A percentile compares a stretch with the other conserved stretches of the same genome.
Evolutionary conservation across 768 basidiomycete genomes (phyloP).

Genomic region (Chlorophyllum brunneum): DNA sequence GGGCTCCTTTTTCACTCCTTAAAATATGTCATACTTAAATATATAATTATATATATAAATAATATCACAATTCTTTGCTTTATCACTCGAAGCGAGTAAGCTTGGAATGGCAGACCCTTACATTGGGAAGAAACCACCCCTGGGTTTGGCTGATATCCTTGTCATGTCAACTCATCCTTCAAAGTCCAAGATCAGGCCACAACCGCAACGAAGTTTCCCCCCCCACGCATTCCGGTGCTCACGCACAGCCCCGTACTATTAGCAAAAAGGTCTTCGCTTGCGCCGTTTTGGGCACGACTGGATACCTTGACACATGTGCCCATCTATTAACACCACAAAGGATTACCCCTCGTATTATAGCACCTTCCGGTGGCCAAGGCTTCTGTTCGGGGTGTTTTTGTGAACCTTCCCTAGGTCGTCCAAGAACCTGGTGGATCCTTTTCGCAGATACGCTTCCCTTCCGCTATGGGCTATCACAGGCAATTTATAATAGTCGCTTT

Average conservation of each 20-base stretch:
- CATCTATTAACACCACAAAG: conserved; percentile 8
- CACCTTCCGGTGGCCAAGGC: conserved; percentile 11
- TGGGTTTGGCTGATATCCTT: conserved; percentile 12
- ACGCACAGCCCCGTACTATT: conserved; percentile 1
- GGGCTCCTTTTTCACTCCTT: not conserved
- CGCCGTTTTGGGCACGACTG: conserved; percentile 5
- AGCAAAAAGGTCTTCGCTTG: conserved; percentile 7
- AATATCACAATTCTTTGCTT: not conserved
- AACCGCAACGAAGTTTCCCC: conserved; percentile 8
- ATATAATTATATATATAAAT: not conserved
- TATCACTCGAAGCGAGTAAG: conserved; percentile 1
- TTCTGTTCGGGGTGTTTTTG: conserved; percentile 4
- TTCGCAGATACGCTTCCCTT: conserved; percentile 11
- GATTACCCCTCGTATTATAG: conserved; percentile 5
- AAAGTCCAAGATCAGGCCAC: conserved; percentile 2
- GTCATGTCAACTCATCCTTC: conserved; percentile 7
- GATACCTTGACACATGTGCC: conserved; percentile 5
- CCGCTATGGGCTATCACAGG: conserved; percentile 9
- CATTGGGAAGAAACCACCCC: not conserved
- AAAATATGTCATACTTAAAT: not conserved
- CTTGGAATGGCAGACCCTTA: not conserved
- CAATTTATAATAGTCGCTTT: conserved; percentile 9
- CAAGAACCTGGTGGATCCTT: not conserved
- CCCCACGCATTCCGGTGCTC: too few relatives aligned
- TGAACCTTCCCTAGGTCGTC: not conserved